Evolutionary conservation across 1,139 yeast genomes (phyloP), one percentile per base, ranked within the genome.

Genomic region (Suhomyces taliae): DNA sequence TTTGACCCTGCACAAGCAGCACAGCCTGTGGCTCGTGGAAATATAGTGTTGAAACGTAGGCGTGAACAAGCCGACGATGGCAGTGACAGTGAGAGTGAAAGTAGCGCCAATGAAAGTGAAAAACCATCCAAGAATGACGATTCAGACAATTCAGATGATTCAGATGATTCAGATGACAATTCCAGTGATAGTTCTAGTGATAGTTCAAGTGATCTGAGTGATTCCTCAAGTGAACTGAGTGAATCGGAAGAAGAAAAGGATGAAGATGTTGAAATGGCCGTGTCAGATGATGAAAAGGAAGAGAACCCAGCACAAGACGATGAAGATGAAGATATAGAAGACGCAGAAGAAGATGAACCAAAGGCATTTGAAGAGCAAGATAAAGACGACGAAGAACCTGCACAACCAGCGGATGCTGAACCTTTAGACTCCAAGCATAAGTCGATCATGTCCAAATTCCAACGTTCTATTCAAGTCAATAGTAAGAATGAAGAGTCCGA

Each of bases 1-100:
- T 82, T 76, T 59, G 87, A 82, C 56, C 87, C 87, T 29, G 59
- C 64, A 14, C 42, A 39, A 24, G 37, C 29, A 26, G 37, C n/a
- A n/a, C 14, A 12, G 37, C 43, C n/a, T 14, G 32, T 26, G 11
- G 35, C 45, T 8, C 29, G 46, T 8, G 19, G 39, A 34, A 39
- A 26, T n/a, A 43, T 44, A 10, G 40, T 44, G 3, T 37, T 44
- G 14, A 47, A 50, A 42, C 53, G 54, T n/a, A 46, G 55, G 40
- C 55, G 58, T 27, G 40, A 49, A 12, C 52, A 42, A 6, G 44
- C 36, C 10, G 49, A 40, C 9, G 47, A 49, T 40, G 56, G 53
- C n/a, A 48, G 51, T 41, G 55, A 55, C 7, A 44, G 42, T 32
- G 59, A 49, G n/a, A 10, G 14, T 24, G 39, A 36, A 24, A 36